These are phyloP conservation scores for Acanthamoeba polyphaga DNA, from an alignment of 208 protist genomes.

Conservation along the genomic window DNA sequence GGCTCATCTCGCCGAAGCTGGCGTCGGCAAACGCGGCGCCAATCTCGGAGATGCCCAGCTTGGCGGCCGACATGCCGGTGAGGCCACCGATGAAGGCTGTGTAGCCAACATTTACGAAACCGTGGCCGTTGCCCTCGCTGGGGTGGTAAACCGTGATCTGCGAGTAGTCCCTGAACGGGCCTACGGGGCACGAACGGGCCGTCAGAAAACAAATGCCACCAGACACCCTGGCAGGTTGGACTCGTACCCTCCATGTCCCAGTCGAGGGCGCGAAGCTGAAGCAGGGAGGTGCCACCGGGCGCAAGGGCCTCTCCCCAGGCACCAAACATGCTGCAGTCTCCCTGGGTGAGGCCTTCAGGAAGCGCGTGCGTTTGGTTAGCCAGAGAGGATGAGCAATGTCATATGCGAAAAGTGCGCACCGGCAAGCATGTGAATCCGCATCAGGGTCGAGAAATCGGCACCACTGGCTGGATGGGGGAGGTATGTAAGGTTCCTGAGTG, in stretches of 20 bases:
- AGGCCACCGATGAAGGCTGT: constrained; percentile 74
- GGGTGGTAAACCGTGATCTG: constrained; percentile 82
- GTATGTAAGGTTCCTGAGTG: background rate
- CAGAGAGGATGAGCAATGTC: background rate
- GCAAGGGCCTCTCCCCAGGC: constrained; percentile 8
- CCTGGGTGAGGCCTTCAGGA: background rate
- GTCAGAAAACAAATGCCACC: background rate
- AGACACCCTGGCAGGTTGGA: no score
- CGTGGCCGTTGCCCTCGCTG: constrained; percentile 46
- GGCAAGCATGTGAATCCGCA: constrained; percentile 79
- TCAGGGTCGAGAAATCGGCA: constrained; percentile 24
- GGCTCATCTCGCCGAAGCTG: constrained; percentile 74
- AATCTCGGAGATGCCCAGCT: constrained; percentile 79
- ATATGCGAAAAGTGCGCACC: background rate
- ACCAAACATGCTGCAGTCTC: constrained; percentile 64
- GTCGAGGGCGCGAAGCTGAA: constrained; percentile 79
- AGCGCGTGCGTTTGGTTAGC: background rate
- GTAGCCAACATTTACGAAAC: constrained; percentile 82
- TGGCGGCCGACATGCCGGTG: constrained; percentile 50
- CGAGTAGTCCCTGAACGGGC: constrained; percentile 70
- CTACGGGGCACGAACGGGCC: background rate
- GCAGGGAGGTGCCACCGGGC: background rate
- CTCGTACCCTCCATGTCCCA: constrained; percentile 19
- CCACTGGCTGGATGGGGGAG: background rate
- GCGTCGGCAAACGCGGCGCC: constrained; percentile 72